Conservation (phyloP, 371 early-diverging fungal species). For the Nosema muscidifuracis region DNA sequence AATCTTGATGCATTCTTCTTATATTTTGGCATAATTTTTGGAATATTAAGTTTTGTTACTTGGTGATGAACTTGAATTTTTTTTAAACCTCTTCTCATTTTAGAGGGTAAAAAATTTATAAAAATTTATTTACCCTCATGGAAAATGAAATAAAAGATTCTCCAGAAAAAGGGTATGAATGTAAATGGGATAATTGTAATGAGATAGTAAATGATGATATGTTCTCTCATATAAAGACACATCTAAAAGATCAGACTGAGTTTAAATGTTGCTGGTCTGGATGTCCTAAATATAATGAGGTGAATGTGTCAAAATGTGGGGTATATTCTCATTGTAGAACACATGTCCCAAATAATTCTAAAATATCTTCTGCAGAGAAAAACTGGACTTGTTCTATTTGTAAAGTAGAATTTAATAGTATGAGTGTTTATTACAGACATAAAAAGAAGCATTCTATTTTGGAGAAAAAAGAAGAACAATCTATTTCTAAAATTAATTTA, state of each 20-base stretch:
- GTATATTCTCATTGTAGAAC: slow-evolving; percentile 47
- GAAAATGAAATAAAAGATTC: background rate
- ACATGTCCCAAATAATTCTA: slow-evolving; percentile 21
- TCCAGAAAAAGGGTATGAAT: background rate
- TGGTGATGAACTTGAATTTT: slow-evolving; percentile 12
- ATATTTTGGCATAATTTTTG: slow-evolving; percentile 6
- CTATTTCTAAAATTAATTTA: background rate
- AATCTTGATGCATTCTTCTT: background rate
- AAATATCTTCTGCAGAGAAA: slow-evolving; percentile 31
- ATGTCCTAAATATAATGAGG: slow-evolving; percentile 35
- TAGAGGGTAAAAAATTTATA: background rate
- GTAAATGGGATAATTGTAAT: slow-evolving; percentile 31
- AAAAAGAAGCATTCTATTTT: slow-evolving; percentile 50
- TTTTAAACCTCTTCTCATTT: slow-evolving; percentile 14
- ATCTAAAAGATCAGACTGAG: background rate
- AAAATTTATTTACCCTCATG: too few species aligned
- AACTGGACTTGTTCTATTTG: slow-evolving; percentile 54
- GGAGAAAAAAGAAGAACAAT: slow-evolving; percentile 2
- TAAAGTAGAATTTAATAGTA: slow-evolving; percentile 44
- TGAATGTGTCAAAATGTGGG: slow-evolving; percentile 33
- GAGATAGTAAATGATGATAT: slow-evolving; percentile 25
- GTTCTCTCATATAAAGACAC: slow-evolving; percentile 8
- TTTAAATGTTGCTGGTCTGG: slow-evolving; percentile 47
- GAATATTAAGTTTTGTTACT: slow-evolving; percentile 1
- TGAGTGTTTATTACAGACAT: slow-evolving; percentile 61